These are phyloP conservation scores for Hymenoscyphus infarciens DNA, from an alignment of 2,329 filamentous ascomycete genomes.

Conservation along the genomic window DNA sequence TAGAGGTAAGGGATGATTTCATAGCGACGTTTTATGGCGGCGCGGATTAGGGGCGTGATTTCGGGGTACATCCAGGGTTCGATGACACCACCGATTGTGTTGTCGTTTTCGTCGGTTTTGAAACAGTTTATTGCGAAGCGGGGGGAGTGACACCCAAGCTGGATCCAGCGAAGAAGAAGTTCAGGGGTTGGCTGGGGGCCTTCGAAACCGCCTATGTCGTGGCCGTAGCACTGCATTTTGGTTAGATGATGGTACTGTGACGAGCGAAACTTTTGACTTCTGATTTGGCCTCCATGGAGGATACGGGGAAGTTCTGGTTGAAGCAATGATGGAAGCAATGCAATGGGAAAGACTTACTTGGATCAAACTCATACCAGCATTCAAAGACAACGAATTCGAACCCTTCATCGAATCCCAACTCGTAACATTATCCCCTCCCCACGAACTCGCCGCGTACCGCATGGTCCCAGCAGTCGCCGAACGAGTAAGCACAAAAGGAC, in stretches of 20 bases:
- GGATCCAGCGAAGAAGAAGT: conserved; percentile 68
- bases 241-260: conserved; percentile 5
- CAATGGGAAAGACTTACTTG: conserved; percentile 43
- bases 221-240: conserved; percentile 54
- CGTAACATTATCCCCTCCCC: conserved; percentile 73
- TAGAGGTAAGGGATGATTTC: conserved; percentile 71
- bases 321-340: not conserved
- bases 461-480: conserved; percentile 69
- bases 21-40: conserved; percentile 66
- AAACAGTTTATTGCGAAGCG: conserved; percentile 77
- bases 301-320: not conserved
- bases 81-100: conserved; percentile 66
- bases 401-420: conserved; percentile 72
- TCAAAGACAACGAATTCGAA: conserved; percentile 65
- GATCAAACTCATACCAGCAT: conserved; percentile 63
- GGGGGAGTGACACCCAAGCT: conserved; percentile 65
- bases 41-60: conserved; percentile 58
- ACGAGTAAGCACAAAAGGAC: conserved; percentile 67
- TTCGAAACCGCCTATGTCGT: conserved; percentile 74
- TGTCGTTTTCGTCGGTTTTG: conserved; percentile 66
- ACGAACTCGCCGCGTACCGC: conserved; percentile 66
- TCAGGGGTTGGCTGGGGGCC: conserved; percentile 69
- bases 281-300: not conserved
- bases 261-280: not conserved
- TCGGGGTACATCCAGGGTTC: conserved; percentile 76